Evolutionary conservation across 441 rosid genomes (phyloP).

Genomic region (Pelargonium myrrhifolium): DNA sequence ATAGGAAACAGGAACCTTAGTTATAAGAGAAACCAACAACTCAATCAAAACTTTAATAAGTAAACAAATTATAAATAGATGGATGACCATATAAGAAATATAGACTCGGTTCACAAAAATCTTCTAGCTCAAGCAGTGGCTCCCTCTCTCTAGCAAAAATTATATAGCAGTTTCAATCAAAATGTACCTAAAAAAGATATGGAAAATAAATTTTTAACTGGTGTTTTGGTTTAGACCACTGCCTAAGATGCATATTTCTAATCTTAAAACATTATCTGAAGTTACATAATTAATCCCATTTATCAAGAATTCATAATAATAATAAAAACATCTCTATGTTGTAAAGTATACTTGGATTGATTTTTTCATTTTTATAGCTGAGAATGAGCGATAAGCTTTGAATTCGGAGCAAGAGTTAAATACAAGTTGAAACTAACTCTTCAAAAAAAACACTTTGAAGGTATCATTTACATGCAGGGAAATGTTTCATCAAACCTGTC

Average conservation of each 20-base stretch:
- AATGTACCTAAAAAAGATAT: too few relatives aligned
- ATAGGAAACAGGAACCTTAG: background rate
- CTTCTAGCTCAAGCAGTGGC: too few relatives aligned
- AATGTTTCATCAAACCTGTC: slow-evolving; percentile 56
- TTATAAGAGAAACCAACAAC: background rate
- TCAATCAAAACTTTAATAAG: background rate
- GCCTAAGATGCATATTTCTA: background rate
- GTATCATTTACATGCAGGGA: background rate
- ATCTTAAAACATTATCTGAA: background rate
- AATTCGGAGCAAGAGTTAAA: background rate
- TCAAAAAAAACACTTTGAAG: background rate
- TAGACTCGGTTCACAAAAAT: background rate
- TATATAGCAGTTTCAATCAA: too few relatives aligned
- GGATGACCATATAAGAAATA: background rate
- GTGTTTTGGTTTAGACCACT: background rate
- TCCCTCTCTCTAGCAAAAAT: too few relatives aligned
- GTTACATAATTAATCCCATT: background rate
- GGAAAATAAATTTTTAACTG: too few relatives aligned
- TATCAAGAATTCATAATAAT: background rate
- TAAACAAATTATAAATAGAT: background rate
- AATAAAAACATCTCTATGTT: background rate
- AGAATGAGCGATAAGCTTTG: background rate
- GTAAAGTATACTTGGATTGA: background rate
- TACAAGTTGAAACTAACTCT: background rate
- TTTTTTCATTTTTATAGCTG: background rate